Percentiles rank a stretch among this genome's conserved stretches.
These are phyloP conservation scores for Fonsecaea pedrosoi DNA, from an alignment of 2,329 filamentous ascomycete species.

Conservation along the genomic window DNA sequence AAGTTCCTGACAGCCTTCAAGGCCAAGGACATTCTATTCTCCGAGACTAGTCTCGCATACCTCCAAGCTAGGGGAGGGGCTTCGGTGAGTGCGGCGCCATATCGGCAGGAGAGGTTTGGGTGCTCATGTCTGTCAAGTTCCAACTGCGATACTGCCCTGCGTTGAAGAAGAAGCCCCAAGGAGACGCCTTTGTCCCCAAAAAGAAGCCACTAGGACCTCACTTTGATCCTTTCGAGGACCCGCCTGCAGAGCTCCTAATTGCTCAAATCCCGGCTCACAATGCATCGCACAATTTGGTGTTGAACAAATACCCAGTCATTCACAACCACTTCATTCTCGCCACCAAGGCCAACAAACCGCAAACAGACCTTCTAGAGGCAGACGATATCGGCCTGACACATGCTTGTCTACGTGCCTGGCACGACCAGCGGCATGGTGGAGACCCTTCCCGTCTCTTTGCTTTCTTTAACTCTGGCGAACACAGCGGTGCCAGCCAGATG, in stretches of 20 bases:
- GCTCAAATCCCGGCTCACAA: conserved; percentile 46
- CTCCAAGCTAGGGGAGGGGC: conserved; percentile 28
- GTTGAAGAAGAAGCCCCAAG: conserved; percentile 52
- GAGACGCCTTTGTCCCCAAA: conserved; percentile 16
- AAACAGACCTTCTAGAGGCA: conserved; percentile 53
- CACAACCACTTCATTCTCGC: conserved; percentile 58
- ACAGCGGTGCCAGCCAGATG: conserved; percentile 57
- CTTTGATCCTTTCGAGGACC: conserved; percentile 54
- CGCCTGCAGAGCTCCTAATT: conserved; percentile 51
- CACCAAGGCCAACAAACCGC: conserved; percentile 52
- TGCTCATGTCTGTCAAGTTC: conserved; percentile 44
- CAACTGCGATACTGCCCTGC: conserved; percentile 58
- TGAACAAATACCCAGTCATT: conserved; percentile 59
- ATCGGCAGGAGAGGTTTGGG: not conserved
- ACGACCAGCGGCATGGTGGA: conserved; percentile 28
- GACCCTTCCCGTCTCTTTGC: conserved; percentile 48
- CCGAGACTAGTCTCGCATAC: conserved; percentile 36
- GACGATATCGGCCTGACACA: conserved; percentile 52
- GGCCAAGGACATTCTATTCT: conserved; percentile 39
- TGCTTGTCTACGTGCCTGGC: conserved; percentile 53
- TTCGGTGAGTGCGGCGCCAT: conserved; percentile 29
- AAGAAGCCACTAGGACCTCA: conserved; percentile 39
- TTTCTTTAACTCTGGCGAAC: conserved; percentile 58
- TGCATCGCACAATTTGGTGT: conserved; percentile 50
- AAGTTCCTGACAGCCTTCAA: conserved; percentile 35